Evolutionary conservation across 441 rosid species (phyloP), one percentile per base, ranked within the genome.

Genomic region (Erysimum cheiri): DNA sequence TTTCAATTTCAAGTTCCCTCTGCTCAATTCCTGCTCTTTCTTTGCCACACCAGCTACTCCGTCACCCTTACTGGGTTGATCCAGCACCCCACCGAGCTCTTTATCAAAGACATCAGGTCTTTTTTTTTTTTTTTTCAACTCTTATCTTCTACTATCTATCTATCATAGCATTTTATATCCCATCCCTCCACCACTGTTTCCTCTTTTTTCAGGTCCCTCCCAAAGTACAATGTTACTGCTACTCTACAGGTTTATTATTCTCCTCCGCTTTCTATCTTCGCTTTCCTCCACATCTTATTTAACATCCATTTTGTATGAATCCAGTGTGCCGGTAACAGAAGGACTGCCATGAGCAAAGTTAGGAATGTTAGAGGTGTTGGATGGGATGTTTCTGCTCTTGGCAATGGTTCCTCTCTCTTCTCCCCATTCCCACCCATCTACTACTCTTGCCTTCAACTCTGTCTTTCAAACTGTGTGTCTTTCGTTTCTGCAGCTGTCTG

Each of bases 271-370:
- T 32, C 29, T 62, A 4, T 49, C 15, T 22, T 71, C 29, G 17
- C 4, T 49, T 26, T 36, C 28, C 29, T 40, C 0, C 55, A 41
- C 13, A 12, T 2, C 24, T 3, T 29, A 3, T 4, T n/a, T 13
- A 1, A 3, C 6, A 37, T 64, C 77, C 46, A 15, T 54, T 57
- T 79, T 69, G 49, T 33, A 60, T 64, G 19, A 55, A 46, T 67
- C 14, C 78, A 96, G 99, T 96, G 99, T 82, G 99, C 99, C n/a
- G 99, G 98, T 61, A 96, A 96, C 78, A 83, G 98, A 78, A 89
- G 99, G 78, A 96, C 98, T 26, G 96, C 99, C 69, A 96, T 96
- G 99, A 96, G 98, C 85, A 81, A 89, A 53, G 79, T 82, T 70
- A 82, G 67, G 72, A 81, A 78, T 47, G 99, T 96, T 29, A 88